Percentiles rank a stretch among this genome's conserved stretches.
Evolutionary conservation across 139 green algal genomes (phyloP).

Genomic region (Chlorella vulgaris): DNA sequence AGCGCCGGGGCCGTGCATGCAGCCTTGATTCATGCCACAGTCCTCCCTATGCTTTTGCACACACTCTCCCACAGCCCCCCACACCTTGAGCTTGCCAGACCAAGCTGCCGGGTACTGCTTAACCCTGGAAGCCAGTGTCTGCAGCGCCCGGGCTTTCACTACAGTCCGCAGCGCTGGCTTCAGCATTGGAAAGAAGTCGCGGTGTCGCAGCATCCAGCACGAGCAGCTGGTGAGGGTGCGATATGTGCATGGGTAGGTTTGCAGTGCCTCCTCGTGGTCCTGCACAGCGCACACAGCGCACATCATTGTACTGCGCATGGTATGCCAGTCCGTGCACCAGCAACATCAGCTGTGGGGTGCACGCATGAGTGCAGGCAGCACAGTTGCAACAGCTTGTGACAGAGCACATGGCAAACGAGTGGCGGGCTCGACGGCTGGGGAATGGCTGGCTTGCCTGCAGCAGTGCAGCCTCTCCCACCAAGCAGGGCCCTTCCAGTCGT

Average conservation of each 20-base stretch:
- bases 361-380: not conserved
- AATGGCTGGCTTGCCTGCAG: slow-evolving; percentile 2
- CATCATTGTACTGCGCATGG: not conserved
- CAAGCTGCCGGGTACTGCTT: not conserved
- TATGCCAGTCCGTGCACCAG: not conserved
- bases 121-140: not conserved
- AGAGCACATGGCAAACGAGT: too few relatives aligned
- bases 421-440: not conserved
- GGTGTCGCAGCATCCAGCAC: slow-evolving; percentile 30
- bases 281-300: not conserved
- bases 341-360: not conserved
- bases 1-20: too few relatives aligned
- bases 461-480: slow-evolving; percentile 24
- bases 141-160: slow-evolving; percentile 28
- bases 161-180: not conserved
- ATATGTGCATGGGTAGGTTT: slow-evolving; percentile 36
- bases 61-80: not conserved
- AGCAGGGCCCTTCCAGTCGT: slow-evolving; percentile 13
- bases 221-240: slow-evolving; percentile 33
- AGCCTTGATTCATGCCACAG: too few relatives aligned
- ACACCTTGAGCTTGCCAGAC: not conserved
- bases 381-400: not conserved
- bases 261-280: slow-evolving; percentile 25
- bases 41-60: not conserved
- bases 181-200: slow-evolving; percentile 30